Evolutionary conservation across 2,329 filamentous ascomycete genomes (phyloP), one percentile per base, ranked within the genome.

Genomic region (Verticillium isaacii): DNA sequence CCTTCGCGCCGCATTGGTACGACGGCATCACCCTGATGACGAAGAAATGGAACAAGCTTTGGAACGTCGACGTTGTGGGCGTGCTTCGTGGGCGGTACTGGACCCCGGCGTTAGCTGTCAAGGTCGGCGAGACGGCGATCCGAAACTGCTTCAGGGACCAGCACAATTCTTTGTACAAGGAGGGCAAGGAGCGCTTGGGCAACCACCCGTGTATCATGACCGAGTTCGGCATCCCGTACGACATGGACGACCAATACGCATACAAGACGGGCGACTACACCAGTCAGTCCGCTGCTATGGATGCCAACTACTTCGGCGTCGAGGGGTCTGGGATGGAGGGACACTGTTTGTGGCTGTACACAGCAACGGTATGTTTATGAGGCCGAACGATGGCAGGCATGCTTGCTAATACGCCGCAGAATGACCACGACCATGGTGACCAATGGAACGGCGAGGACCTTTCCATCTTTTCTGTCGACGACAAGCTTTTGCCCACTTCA

Each of bases 391-490:
- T 5, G n/a, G 11, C 19, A 23, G 8, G 41, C 1, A 7, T n/a
- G 23, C n/a, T n/a, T 32, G 41, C 60, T 65, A 37, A 65, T 34
- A n/a, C 15, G 52, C 5, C 14, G 62, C 66, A 91, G 83, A 99
- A 98, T 72, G 89, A 89, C 64, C 95, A 99, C 72, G 82, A 89
- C 70, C 89, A 91, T 77, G 95, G 95, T 60, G 95, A 99, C 70
- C 87, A 92, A 66, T 99, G 95, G 95, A 99, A 99, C 68, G 95
- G 95, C 56, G 95, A 99, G 74, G 95, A 99, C 73, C 77, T 99
- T 37, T 97, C 93, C 5, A 95, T 99, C 60, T 90, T 88, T 72
- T 97, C 92, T 0, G 68, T 86, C 5, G 93, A 99, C 71, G 96
- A 99, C 74, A 88, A 87, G 60, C 76, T 81, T 17, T 72, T 89